A percentile compares a stretch with the other conserved stretches of the same genome.
Evolutionary conservation across 129 eudicot genomes (phyloP).

Genomic region (Tagetes erecta): DNA sequence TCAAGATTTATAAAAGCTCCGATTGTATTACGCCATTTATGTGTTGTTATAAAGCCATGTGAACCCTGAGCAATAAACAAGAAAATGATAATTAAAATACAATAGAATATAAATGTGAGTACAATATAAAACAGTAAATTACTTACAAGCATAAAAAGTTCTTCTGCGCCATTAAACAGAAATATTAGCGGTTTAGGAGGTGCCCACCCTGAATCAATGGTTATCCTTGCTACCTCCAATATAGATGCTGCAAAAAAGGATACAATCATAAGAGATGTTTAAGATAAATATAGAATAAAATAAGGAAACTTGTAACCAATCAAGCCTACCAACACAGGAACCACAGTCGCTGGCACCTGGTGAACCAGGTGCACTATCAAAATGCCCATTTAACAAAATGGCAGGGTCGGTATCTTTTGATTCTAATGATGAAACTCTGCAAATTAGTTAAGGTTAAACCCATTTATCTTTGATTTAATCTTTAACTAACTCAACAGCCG

Average conservation of each 20-base stretch:
- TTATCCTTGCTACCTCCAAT: slow-evolving; percentile 83
- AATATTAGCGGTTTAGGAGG: slow-evolving; percentile 87
- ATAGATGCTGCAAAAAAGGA: slow-evolving; percentile 66
- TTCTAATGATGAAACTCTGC: slow-evolving; percentile 80
- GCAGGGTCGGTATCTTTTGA: slow-evolving; percentile 77
- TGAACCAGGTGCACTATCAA: slow-evolving; percentile 86
- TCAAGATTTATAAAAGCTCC: slow-evolving; percentile 94
- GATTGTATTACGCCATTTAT: slow-evolving; percentile 85
- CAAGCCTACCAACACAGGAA: slow-evolving; percentile 89
- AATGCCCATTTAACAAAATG: slow-evolving; percentile 87
- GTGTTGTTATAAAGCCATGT: slow-evolving; percentile 94
- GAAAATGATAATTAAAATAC: background rate
- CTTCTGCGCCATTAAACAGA: slow-evolving; percentile 97
- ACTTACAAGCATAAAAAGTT: slow-evolving; percentile 94
- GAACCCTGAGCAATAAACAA: slow-evolving; percentile 71
- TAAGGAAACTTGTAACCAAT: slow-evolving; percentile 8
- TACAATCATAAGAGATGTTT: slow-evolving; percentile 8
- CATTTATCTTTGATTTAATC: background rate
- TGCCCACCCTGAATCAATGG: slow-evolving; percentile 89
- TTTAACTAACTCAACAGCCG: background rate
- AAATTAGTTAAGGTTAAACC: slow-evolving; percentile 34
- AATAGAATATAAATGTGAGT: background rate
- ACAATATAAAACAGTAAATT: background rate
- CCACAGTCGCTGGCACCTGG: slow-evolving; percentile 99
- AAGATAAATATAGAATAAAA: slow-evolving; percentile 10